Percentiles rank a stretch among this genome's conserved stretches.
Conservation (phyloP, 345 rosid genomes). For the Cochlearia excelsa region DNA sequence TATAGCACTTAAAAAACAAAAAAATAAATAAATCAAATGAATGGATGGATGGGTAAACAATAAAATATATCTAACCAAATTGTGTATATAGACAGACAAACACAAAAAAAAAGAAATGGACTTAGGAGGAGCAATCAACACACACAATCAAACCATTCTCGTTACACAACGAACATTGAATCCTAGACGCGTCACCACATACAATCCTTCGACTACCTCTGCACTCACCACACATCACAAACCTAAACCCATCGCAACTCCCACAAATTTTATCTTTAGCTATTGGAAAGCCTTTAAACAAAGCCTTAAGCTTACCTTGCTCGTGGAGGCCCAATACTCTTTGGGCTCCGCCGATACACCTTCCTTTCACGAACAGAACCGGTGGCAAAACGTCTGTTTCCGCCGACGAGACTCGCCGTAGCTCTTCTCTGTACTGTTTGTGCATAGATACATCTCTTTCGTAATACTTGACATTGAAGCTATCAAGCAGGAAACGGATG, state of each 20-base stretch:
- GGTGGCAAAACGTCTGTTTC: conserved; percentile 64
- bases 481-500: conserved; percentile 63
- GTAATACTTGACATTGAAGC: conserved; percentile 51
- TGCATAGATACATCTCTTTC: conserved; percentile 91
- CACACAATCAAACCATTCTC: conserved; percentile 84
- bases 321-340: conserved; percentile 60
- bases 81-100: conserved; percentile 11
- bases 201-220: conserved; percentile 60
- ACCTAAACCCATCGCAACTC: conserved; percentile 60
- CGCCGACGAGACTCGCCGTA: conserved; percentile 43
- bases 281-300: conserved; percentile 54
- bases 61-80: conserved; percentile 8
- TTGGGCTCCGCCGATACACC: conserved; percentile 81
- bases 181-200: conserved; percentile 34
- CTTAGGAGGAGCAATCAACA: conserved; percentile 47
- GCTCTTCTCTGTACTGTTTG: conserved; percentile 60
- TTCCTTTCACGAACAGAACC: conserved; percentile 70
- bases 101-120: not conserved
- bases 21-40: too few relatives aligned
- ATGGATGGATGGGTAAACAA: conserved; percentile 13
- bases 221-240: conserved; percentile 66
- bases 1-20: too few relatives aligned
- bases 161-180: conserved; percentile 61
- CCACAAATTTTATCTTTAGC: conserved; percentile 41
- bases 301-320: conserved; percentile 61